Conservation (phyloP, 2,329 filamentous ascomycete genomes). For the Microdochium trichocladiopsis region DNA sequence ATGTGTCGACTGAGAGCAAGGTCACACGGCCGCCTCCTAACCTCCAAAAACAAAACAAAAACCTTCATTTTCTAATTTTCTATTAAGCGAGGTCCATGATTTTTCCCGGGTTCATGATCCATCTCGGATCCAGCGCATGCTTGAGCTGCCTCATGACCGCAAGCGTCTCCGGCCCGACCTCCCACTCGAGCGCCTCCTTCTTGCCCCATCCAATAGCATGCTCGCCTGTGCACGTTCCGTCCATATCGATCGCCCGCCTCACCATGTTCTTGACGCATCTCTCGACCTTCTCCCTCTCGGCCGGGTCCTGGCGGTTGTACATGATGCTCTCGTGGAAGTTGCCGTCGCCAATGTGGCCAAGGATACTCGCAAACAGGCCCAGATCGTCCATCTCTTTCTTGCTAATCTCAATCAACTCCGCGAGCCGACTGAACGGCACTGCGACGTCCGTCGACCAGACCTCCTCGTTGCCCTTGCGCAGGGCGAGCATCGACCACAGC, state of each 20-base stretch:
- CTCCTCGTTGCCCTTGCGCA: conserved; percentile 59
- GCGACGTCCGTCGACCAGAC: conserved; percentile 82
- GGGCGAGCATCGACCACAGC: conserved; percentile 74
- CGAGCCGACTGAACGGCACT: conserved; percentile 68
- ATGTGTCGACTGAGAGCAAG: no score
- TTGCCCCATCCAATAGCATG: conserved; percentile 83
- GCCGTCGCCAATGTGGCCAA: conserved; percentile 88
- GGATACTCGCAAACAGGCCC: conserved; percentile 77
- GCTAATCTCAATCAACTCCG: conserved; percentile 72
- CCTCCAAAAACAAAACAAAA: no score
- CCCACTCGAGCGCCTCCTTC: conserved; percentile 70
- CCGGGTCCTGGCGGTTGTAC: conserved; percentile 65
- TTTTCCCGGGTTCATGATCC: conserved; percentile 90
- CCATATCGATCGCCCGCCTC: conserved; percentile 84
- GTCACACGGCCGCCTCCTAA: no score
- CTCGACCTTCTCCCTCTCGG: conserved; percentile 70
- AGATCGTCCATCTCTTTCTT: conserved; percentile 86
- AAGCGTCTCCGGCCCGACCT: conserved; percentile 74
- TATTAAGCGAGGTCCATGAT: conserved; percentile 65
- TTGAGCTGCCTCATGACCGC: conserved; percentile 83
- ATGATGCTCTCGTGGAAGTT: conserved; percentile 95
- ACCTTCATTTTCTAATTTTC: no score
- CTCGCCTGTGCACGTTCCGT: conserved; percentile 86
- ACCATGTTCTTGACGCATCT: conserved; percentile 86
- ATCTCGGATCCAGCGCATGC: conserved; percentile 71